phyloP scores from a whole-genome alignment of 2,329 filamentous ascomycete species.

The Emergomyces orientalis region DNA sequence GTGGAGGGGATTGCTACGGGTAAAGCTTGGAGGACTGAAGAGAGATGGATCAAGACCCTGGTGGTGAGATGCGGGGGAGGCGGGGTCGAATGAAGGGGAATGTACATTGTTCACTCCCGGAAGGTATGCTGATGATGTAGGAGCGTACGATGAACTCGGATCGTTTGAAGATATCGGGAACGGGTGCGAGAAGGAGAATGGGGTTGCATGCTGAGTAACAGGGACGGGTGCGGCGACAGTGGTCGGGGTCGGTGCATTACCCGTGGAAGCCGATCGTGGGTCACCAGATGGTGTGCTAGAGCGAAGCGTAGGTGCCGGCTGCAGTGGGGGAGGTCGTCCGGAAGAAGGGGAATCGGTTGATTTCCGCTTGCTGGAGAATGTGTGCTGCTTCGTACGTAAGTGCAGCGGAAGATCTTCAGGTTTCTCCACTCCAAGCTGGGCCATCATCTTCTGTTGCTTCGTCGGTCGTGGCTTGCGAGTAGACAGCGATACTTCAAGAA shows the following conservation, averaged over 20 bases:
- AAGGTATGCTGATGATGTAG: conserved; percentile 30
- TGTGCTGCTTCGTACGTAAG: conserved; percentile 67
- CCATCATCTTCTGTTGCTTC: conserved; percentile 91
- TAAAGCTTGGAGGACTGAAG: conserved; percentile 35
- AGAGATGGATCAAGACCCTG: conserved; percentile 31
- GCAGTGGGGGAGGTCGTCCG: conserved; percentile 22
- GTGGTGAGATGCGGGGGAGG: conserved; percentile 31
- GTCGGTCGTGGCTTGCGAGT: conserved; percentile 93
- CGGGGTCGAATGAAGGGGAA: conserved; percentile 32
- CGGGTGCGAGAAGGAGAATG: conserved; percentile 33
- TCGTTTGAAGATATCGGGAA: conserved; percentile 31
- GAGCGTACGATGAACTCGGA: conserved; percentile 29
- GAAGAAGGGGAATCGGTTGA: conserved; percentile 42
- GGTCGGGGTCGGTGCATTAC: conserved; percentile 27
- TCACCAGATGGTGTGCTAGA: conserved; percentile 23
- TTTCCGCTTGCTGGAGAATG: conserved; percentile 56
- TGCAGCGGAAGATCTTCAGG: conserved; percentile 82
- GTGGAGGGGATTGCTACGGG: conserved; percentile 23
- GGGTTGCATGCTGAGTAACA: conserved; percentile 21
- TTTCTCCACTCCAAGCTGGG: conserved; percentile 77
- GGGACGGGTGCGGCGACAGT: conserved; percentile 17
- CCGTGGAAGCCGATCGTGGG: conserved; percentile 24
- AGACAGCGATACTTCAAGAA: conserved; percentile 77
- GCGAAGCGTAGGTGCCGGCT: conserved; percentile 23
- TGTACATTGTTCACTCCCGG: conserved; percentile 26